These are phyloP conservation scores for Leishmania amazonensis DNA, from an alignment of 208 protist genomes.

Conservation along the genomic window DNA sequence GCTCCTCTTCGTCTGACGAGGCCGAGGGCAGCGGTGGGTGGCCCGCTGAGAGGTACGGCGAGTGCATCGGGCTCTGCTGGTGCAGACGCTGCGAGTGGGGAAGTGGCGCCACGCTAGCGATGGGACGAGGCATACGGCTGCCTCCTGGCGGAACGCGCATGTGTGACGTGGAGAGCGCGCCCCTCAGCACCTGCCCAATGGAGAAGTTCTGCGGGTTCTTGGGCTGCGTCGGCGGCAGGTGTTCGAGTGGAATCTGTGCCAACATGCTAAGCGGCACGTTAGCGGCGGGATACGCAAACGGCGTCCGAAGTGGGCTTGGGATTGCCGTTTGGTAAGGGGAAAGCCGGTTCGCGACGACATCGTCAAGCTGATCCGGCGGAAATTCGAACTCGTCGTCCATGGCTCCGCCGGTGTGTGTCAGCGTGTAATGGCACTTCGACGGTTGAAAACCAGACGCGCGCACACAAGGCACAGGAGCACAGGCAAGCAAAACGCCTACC, in stretches of 20 bases:
- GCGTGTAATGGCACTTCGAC: background rate
- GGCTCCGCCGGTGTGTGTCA: background rate
- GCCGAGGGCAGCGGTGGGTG: background rate
- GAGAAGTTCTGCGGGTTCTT: constrained; percentile 50
- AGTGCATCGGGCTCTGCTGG: constrained; percentile 7
- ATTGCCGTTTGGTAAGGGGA: constrained; percentile 11
- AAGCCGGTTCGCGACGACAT: constrained; percentile 26
- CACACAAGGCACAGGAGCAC: background rate
- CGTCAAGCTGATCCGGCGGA: constrained; percentile 58
- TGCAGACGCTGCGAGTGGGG: constrained; percentile 1
- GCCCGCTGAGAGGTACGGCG: constrained; percentile 9
- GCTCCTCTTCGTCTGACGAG: constrained; percentile 18
- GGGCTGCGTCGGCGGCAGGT: constrained; percentile 74
- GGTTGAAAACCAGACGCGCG: background rate
- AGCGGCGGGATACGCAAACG: background rate
- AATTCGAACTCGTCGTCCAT: constrained; percentile 87
- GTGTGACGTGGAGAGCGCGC: constrained; percentile 29
- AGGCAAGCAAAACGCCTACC: background rate
- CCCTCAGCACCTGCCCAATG: constrained; percentile 62
- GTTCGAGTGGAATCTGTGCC: constrained; percentile 61
- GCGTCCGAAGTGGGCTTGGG: constrained; percentile 2
- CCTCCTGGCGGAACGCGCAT: constrained; percentile 4
- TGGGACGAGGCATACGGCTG: background rate
- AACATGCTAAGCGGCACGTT: constrained; percentile 54
- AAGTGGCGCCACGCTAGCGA: constrained; percentile 10